These are phyloP conservation scores for Ascochyta viciae-villosae DNA, from an alignment of 2,329 filamentous ascomycete species.

Conservation along the genomic window DNA sequence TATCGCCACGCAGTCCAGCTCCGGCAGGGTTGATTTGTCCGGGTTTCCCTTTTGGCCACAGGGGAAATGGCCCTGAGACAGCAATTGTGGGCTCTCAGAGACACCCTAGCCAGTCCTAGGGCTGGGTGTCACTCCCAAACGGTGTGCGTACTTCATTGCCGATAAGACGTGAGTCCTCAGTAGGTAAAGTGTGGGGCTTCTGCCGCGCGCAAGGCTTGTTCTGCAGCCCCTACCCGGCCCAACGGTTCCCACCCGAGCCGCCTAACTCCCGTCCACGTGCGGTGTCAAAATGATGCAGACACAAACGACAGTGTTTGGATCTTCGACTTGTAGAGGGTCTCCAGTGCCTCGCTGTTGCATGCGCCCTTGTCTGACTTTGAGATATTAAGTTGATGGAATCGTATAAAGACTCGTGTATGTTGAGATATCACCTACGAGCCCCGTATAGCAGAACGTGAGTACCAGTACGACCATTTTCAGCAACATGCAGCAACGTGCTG, in stretches of 20 bases:
- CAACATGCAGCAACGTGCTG: background rate
- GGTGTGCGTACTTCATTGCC: background rate
- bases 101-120: conserved; percentile 1
- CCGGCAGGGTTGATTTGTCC: background rate
- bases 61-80: background rate
- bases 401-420: background rate
- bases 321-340: background rate
- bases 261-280: conserved; percentile 1
- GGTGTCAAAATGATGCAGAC: background rate
- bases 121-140: background rate
- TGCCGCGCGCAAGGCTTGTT: conserved; percentile 5
- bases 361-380: background rate
- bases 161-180: background rate
- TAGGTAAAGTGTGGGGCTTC: conserved; percentile 5
- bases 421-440: background rate
- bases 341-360: background rate
- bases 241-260: conserved; percentile 2
- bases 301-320: background rate
- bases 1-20: background rate
- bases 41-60: background rate
- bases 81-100: background rate
- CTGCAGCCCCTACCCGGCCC: conserved; percentile 2
- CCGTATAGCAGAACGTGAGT: background rate
- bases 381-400: too few species aligned
- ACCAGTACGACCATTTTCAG: background rate